Conservation (phyloP, 2,329 filamentous ascomycete species). For the Hortaea werneckii region DNA sequence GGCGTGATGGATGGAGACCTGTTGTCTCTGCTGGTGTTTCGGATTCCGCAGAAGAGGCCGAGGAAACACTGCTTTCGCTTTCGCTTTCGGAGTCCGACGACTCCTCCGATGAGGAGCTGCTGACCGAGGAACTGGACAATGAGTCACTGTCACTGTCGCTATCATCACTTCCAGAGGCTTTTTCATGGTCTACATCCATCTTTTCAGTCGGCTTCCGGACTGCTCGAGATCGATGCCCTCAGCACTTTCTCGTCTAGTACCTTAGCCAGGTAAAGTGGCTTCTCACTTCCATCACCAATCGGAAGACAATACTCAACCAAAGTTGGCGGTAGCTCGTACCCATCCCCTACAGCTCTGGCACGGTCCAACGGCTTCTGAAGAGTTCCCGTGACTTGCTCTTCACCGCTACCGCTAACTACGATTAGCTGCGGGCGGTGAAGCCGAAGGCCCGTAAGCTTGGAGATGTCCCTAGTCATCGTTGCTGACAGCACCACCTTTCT, state of each 20-base stretch:
- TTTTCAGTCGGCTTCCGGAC: constrained; percentile 11
- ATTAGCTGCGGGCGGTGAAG: constrained; percentile 66
- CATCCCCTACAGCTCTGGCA: constrained; percentile 22
- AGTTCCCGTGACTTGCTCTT: neutral
- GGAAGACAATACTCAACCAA: constrained; percentile 40
- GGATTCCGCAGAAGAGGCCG: neutral
- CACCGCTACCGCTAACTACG: constrained; percentile 50
- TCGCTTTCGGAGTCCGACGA: constrained; percentile 1
- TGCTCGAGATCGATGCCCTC: neutral
- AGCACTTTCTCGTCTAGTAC: constrained; percentile 51
- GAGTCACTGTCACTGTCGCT: constrained; percentile 6
- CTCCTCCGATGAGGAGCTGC: constrained; percentile 1
- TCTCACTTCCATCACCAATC: constrained; percentile 41
- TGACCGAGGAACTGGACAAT: constrained; percentile 4
- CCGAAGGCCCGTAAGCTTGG: constrained; percentile 63
- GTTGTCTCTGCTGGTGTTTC: neutral
- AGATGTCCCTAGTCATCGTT: constrained; percentile 81
- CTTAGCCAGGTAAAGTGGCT: constrained; percentile 75
- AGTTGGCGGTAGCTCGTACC: constrained; percentile 47
- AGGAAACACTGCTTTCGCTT: neutral
- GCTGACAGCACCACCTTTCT: constrained; percentile 83
- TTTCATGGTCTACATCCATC: constrained; percentile 4
- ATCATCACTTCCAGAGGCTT: constrained; percentile 5
- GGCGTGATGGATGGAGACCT: constrained; percentile 6
- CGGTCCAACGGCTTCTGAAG: constrained; percentile 8